Conservation (phyloP, 768 basidiomycete genomes). For the Mycena rebaudengoi region DNA sequence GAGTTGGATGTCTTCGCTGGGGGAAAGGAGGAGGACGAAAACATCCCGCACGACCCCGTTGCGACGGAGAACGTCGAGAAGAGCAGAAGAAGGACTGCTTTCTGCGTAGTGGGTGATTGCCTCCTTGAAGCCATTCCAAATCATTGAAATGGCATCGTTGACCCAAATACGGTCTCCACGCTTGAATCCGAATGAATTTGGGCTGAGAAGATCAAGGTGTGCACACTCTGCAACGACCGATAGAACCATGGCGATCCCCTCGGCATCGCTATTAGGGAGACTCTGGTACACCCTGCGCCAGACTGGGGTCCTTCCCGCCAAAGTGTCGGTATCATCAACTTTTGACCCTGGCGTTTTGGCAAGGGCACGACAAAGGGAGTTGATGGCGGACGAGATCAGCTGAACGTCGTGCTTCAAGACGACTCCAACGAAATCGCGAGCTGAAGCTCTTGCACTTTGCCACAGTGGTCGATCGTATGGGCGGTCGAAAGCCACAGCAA, state of each 20-base stretch:
- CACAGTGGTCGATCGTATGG: slow-evolving; percentile 45
- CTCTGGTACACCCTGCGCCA: slow-evolving; percentile 76
- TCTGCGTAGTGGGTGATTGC: slow-evolving; percentile 73
- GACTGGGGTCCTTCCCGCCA: slow-evolving; percentile 43
- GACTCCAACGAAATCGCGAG: slow-evolving; percentile 45
- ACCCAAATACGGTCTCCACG: slow-evolving; percentile 44
- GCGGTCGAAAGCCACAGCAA: slow-evolving; percentile 47
- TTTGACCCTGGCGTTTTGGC: slow-evolving; percentile 15
- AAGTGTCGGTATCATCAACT: slow-evolving; percentile 8
- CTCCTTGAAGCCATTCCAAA: slow-evolving; percentile 70
- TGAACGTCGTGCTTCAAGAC: slow-evolving; percentile 14
- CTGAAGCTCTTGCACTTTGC: slow-evolving; percentile 41
- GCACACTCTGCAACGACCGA: slow-evolving; percentile 64
- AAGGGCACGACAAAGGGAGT: slow-evolving; percentile 15
- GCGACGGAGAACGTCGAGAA: slow-evolving; percentile 62
- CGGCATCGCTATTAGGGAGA: slow-evolving; percentile 64
- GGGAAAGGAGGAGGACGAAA: slow-evolving; percentile 81
- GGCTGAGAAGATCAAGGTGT: slow-evolving; percentile 71
- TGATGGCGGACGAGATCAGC: slow-evolving; percentile 16
- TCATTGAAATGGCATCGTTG: slow-evolving; percentile 64
- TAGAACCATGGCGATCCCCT: slow-evolving; percentile 67
- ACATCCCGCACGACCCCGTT: slow-evolving; percentile 67
- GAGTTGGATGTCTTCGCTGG: slow-evolving; percentile 75
- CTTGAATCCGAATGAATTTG: slow-evolving; percentile 53
- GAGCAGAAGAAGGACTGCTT: slow-evolving; percentile 58